Evolutionary conservation across 805 yeast species (phyloP).

Genomic region (Wickerhamiella vanderwaltii): DNA sequence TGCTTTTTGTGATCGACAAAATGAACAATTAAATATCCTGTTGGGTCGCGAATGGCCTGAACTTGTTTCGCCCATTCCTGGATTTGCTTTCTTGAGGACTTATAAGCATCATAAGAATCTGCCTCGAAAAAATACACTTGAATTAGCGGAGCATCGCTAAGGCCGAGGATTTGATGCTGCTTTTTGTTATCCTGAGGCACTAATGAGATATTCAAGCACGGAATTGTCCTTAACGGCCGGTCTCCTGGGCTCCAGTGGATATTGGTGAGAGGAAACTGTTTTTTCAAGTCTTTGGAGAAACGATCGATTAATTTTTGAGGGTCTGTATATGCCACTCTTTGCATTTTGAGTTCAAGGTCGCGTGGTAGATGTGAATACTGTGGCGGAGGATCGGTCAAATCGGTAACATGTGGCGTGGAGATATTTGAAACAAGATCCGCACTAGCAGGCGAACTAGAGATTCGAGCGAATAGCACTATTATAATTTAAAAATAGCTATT

Average conservation of each 20-base stretch:
- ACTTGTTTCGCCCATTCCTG: constrained; percentile 59
- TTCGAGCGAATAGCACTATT: too few species aligned
- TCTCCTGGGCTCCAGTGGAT: constrained; percentile 52
- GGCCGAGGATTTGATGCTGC: constrained; percentile 31
- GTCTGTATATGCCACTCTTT: constrained; percentile 6
- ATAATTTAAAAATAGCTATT: too few species aligned
- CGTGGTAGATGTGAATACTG: too few species aligned
- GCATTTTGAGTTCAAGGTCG: constrained; percentile 2
- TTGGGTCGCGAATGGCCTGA: constrained; percentile 32
- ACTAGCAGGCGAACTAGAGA: too few species aligned
- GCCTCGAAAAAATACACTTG: constrained; percentile 58
- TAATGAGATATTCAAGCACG: constrained; percentile 41
- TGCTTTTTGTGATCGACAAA: constrained; percentile 26
- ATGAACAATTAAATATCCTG: constrained; percentile 52
- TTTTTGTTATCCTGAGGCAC: constrained; percentile 44
- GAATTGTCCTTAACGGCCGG: constrained; percentile 52
- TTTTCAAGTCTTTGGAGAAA: neutral
- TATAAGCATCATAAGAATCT: constrained; percentile 58
- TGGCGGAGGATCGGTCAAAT: too few species aligned
- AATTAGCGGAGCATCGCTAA: constrained; percentile 41
- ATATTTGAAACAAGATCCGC: too few species aligned
- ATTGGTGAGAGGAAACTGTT: constrained; percentile 44
- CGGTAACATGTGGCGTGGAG: too few species aligned
- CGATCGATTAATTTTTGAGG: neutral
- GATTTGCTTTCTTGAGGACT: constrained; percentile 68